phyloP scores from a whole-genome alignment of 345 rosid species.

The Atalantia buxifolia region DNA sequence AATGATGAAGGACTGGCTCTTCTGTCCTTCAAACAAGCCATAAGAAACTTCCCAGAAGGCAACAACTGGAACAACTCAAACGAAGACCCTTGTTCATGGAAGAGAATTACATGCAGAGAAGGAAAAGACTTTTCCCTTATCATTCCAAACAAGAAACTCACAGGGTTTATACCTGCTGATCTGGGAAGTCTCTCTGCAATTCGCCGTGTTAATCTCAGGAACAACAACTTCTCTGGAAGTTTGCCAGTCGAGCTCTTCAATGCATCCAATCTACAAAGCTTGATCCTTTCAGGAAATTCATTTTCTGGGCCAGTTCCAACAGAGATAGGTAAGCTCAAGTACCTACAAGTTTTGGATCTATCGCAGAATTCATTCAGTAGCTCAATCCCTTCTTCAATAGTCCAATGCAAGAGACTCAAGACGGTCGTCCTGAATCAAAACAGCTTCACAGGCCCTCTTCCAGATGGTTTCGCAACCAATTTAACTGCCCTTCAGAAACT shows the following conservation, averaged over 20 bases:
- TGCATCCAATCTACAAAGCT: constrained; percentile 54
- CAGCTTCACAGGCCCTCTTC: constrained; percentile 56
- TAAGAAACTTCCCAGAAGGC: constrained; percentile 33
- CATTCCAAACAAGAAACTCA: constrained; percentile 50
- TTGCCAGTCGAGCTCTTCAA: constrained; percentile 54
- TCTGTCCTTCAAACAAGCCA: constrained; percentile 46
- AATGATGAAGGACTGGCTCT: constrained; percentile 69
- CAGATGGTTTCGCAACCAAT: constrained; percentile 35
- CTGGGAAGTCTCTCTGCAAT: constrained; percentile 58
- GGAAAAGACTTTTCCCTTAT: constrained; percentile 43
- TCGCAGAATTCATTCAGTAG: constrained; percentile 56
- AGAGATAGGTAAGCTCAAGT: constrained; percentile 50
- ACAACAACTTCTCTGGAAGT: constrained; percentile 58
- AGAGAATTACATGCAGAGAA: constrained; percentile 57
- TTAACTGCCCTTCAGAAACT: constrained; percentile 46
- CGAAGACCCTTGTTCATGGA: constrained; percentile 69
- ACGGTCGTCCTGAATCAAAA: constrained; percentile 56
- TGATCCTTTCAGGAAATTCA: constrained; percentile 70
- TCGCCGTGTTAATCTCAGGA: constrained; percentile 55
- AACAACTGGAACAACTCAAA: constrained; percentile 60
- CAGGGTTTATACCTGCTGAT: constrained; percentile 57
- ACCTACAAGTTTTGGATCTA: constrained; percentile 55
- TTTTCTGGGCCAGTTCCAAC: constrained; percentile 67
- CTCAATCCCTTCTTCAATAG: constrained; percentile 42
- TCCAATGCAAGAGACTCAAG: constrained; percentile 52